Percentiles rank a stretch among this genome's conserved stretches.
phyloP scores from a whole-genome alignment of 2,329 filamentous ascomycete genomes.

The Pestalotiopsis fici region DNA sequence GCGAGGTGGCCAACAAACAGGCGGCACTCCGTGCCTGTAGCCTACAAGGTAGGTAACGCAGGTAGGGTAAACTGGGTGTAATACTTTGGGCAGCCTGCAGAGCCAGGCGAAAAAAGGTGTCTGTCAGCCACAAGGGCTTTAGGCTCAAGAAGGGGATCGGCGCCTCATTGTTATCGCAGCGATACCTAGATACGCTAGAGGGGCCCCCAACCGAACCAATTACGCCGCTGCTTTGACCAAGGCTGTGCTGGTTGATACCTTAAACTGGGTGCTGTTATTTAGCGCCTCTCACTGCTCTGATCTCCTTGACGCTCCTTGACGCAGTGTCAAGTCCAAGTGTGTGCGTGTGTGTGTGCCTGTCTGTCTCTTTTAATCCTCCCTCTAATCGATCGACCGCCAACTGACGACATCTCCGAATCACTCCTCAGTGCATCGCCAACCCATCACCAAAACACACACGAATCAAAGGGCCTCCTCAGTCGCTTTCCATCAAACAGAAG shows the following conservation, averaged over 20 bases:
- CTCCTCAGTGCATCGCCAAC: not conserved
- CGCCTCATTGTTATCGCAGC: not conserved
- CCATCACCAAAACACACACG: not conserved
- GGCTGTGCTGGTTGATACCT: not conserved
- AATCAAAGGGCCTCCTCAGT: not conserved
- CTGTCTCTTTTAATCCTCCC: conserved; percentile 2
- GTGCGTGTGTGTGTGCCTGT: not conserved
- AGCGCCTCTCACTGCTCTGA: not conserved
- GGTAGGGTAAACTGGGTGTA: too few species aligned
- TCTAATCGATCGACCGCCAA: not conserved
- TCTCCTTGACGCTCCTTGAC: not conserved
- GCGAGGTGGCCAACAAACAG: too few species aligned
- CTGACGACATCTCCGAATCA: conserved; percentile 5
- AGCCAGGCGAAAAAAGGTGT: not conserved
- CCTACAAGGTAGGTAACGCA: too few species aligned
- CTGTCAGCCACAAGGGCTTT: not conserved
- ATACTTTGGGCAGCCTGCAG: not conserved
- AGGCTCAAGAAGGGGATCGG: not conserved
- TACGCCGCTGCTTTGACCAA: conserved; percentile 1
- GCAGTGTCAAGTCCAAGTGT: not conserved
- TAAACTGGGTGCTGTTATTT: not conserved
- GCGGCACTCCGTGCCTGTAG: too few species aligned
- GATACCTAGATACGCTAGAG: not conserved
- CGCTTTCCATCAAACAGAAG: not conserved
- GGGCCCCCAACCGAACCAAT: not conserved